phyloP scores from a whole-genome alignment of 768 basidiomycete genomes.

The Imleria badia region DNA sequence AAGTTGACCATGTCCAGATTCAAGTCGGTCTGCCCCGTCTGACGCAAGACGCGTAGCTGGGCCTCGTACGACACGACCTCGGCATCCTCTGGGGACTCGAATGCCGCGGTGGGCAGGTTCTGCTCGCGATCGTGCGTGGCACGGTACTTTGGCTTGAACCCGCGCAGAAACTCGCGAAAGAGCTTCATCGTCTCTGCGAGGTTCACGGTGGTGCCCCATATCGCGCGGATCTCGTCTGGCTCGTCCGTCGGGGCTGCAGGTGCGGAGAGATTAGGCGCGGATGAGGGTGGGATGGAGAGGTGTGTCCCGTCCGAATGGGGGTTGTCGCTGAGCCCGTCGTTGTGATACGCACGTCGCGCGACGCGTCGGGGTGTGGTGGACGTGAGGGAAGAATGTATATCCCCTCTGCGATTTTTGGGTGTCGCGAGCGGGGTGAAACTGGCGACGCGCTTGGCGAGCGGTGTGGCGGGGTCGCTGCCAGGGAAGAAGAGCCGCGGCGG shows the following conservation, averaged over 20 bases:
- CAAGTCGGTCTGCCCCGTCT: slow-evolving; percentile 89
- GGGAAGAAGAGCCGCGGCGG: slow-evolving; percentile 29
- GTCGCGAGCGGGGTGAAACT: slow-evolving; percentile 36
- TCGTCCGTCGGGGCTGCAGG: slow-evolving; percentile 64
- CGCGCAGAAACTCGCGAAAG: slow-evolving; percentile 85
- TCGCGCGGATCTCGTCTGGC: slow-evolving; percentile 83
- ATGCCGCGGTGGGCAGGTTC: slow-evolving; percentile 48
- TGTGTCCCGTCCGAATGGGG: slow-evolving; percentile 59
- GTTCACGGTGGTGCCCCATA: slow-evolving; percentile 98
- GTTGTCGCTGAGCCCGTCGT: slow-evolving; percentile 31
- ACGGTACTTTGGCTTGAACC: slow-evolving; percentile 93
- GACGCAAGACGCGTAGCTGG: slow-evolving; percentile 82
- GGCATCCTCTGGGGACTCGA: slow-evolving; percentile 62
- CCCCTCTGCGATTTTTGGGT: slow-evolving; percentile 42
- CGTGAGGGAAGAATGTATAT: slow-evolving; percentile 33
- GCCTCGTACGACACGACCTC: slow-evolving; percentile 73
- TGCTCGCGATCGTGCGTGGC: slow-evolving; percentile 65
- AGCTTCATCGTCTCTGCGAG: slow-evolving; percentile 87
- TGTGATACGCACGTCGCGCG: slow-evolving; percentile 19
- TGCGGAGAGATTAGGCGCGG: slow-evolving; percentile 56
- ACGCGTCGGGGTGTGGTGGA: slow-evolving; percentile 31
- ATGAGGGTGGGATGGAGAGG: slow-evolving; percentile 58
- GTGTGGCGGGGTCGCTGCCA: slow-evolving; percentile 41
- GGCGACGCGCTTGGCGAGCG: slow-evolving; percentile 41
- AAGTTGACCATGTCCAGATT: slow-evolving; percentile 90